Evolutionary conservation across 2,329 filamentous ascomycete species (phyloP), one percentile per base, ranked within the genome.

Genomic region (Cadophora sp.): DNA sequence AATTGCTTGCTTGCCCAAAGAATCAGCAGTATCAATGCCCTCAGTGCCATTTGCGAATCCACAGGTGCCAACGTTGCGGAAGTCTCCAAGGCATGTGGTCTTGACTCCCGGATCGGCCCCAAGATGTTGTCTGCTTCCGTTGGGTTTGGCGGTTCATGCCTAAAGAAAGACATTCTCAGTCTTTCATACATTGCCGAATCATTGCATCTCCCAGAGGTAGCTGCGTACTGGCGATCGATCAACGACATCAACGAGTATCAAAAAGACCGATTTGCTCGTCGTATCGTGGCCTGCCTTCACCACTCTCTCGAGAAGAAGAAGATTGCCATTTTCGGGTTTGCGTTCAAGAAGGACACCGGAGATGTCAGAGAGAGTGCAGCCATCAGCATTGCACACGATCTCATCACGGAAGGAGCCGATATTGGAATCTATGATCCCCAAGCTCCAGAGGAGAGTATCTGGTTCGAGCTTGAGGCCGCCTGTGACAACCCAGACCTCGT

Each of bases 131-230:
- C 91, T 77, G 89, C 91, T 9, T 88, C 88, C 59, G 85, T 92
- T 39, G 91, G 91, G n/a, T 94, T 93, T 73, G 91, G 91, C 65
- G 91, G 91, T 43, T 91, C 87, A 67, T 94, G 91, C 78, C 93
- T 94, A 82, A 89, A 91, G 78, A 94, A 94, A 79, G 91, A 94
- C 74, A 87, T 93, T 56, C 83, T 92, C 62, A 91, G 86, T 77
- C 81, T 94, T 39, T 86, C 89, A 24, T 93, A 94, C 79, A 83
- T 94, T 45, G 88, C 91, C 30, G 88, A 92, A 73, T 87, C 86
- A 4, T 82, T 93, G 66, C 85, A 88, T 64, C 82, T 93, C 18
- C 83, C 85, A 7, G 89, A 93, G 72, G 90, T 93, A 0, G 89
- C 88, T 43, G 84, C 88, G 70, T 94, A 93, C 80, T 94, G 91